phyloP scores from a whole-genome alignment of 2,329 filamentous ascomycete genomes.

The Geosmithia putterillii region DNA sequence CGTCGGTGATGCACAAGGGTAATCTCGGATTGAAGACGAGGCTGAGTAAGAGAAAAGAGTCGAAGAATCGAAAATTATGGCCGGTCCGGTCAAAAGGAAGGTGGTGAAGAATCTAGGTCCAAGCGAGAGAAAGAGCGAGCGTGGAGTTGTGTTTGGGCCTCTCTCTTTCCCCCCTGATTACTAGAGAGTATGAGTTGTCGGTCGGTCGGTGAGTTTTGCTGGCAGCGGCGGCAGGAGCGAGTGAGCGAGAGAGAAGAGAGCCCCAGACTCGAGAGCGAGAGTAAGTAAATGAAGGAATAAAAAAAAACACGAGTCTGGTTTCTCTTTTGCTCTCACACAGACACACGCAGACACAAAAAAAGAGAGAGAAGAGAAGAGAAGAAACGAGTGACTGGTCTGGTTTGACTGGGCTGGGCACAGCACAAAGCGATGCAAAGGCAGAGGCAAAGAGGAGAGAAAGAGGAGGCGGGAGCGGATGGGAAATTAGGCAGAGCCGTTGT shows the following conservation, averaged over 20 bases:
- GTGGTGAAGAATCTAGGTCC: not conserved
- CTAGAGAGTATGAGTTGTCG: not conserved
- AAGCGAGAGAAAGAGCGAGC: not conserved
- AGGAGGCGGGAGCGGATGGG: too few species aligned
- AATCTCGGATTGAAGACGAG: not conserved
- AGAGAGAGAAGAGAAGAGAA: not conserved
- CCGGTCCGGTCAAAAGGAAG: not conserved
- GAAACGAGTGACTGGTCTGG: not conserved
- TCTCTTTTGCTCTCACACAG: too few species aligned
- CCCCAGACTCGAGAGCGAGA: not conserved
- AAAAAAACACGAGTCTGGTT: not conserved
- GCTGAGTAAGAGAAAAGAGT: not conserved
- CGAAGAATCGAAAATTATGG: not conserved
- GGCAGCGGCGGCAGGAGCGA: not conserved
- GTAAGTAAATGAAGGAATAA: too few species aligned
- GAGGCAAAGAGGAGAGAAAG: too few species aligned
- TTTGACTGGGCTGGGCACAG: too few species aligned
- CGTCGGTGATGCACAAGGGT: not conserved
- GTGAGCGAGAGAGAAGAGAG: not conserved
- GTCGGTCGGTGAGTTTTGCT: not conserved
- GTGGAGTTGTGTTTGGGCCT: too few species aligned
- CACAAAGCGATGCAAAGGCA: too few species aligned
- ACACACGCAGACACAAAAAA: too few species aligned
- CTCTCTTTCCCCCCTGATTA: too few species aligned
- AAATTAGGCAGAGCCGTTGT: too few species aligned